phyloP scores from a whole-genome alignment of 108 stramenopile genomes.

The Fistulifera pelliculosa region DNA sequence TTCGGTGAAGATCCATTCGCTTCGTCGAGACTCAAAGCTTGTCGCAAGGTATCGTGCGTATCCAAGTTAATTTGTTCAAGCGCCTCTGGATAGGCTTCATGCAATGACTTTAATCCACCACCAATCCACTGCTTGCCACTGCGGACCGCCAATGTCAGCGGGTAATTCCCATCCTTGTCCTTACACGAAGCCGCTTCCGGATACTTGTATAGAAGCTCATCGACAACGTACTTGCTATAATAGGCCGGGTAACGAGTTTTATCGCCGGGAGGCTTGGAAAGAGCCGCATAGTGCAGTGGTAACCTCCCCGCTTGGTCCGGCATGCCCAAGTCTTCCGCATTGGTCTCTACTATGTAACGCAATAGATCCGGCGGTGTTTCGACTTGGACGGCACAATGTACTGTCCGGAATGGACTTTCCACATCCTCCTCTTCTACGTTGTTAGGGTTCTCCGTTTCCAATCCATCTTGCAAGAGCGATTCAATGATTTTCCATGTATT shows the following conservation, averaged over 20 bases:
- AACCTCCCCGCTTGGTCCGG: constrained; percentile 52
- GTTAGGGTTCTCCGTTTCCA: constrained; percentile 7
- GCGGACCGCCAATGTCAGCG: constrained; percentile 61
- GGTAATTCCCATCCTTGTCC: constrained; percentile 50
- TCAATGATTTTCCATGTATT: constrained; percentile 83
- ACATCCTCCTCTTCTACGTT: constrained; percentile 3
- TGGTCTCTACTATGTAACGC: constrained; percentile 80
- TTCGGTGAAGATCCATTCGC: constrained; percentile 17
- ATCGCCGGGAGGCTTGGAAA: constrained; percentile 25
- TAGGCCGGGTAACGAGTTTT: constrained; percentile 30
- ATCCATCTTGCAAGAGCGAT: constrained; percentile 25
- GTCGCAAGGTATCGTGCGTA: constrained; percentile 33
- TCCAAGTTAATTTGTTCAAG: constrained; percentile 48
- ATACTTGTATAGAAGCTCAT: constrained; percentile 77
- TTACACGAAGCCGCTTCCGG: constrained; percentile 61
- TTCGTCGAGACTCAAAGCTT: constrained; percentile 34
- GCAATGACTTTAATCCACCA: constrained; percentile 67
- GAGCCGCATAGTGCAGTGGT: constrained; percentile 79
- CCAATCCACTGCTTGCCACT: constrained; percentile 83
- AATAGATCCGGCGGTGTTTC: constrained; percentile 75
- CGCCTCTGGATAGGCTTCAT: constrained; percentile 69
- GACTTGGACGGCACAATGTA: constrained; percentile 69
- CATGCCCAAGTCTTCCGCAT: constrained; percentile 65
- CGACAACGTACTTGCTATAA: constrained; percentile 75
- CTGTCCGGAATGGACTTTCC: constrained; percentile 23